Base-by-base conservation (phyloP, 306 rosid species). In the Vigna nakashimae region DNA sequence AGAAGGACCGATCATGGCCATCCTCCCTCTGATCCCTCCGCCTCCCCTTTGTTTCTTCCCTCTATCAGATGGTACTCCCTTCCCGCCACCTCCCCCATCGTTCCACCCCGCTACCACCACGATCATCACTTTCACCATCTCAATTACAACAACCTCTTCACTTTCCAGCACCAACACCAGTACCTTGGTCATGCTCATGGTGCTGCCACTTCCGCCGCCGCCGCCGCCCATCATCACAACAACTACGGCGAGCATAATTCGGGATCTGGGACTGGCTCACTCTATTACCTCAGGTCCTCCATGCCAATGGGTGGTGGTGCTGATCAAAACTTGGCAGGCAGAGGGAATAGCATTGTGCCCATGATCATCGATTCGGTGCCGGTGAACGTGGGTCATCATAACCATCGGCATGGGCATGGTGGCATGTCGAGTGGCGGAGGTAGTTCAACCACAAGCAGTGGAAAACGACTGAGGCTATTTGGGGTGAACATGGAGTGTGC, bases 401-500 rank as follows among this genome's bases (percentile, higher is more conserved):
- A 67, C 6, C 83, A 80, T 2, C 64, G 46, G 4, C 69, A 9
- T 51, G 73, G 70, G 10, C 10, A 43, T 2, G 71, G 71, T 2
- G 36, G n/a, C 50, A 26, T 10, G 14, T 46, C 9, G 16, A 71
- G 50, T 9, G 58, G 7, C n/a, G 69, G 14, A 42, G 34, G 1
- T 26, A 17, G 0, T 42, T 15, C 48, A 18, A 12, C 17, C 4
- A 36, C 7, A 26, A 32, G 63, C 7, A 9, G 80, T 0, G 81
- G 82, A 16, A 89, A 86, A 58, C 57, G 87, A 64, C 84, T 92
- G 4, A 86, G 97, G 82, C 91, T 92, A 60, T 92, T 92, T 75
- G 97, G 97, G 24, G 96, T 92, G 51, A 90, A 92, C 86, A 90
- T 92, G 96, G 96, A 92, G 81, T 92, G 86, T 72, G 81, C 77